Evolutionary conservation across 1,139 yeast species (phyloP).

Genomic region (Tardiomyces blankii): DNA sequence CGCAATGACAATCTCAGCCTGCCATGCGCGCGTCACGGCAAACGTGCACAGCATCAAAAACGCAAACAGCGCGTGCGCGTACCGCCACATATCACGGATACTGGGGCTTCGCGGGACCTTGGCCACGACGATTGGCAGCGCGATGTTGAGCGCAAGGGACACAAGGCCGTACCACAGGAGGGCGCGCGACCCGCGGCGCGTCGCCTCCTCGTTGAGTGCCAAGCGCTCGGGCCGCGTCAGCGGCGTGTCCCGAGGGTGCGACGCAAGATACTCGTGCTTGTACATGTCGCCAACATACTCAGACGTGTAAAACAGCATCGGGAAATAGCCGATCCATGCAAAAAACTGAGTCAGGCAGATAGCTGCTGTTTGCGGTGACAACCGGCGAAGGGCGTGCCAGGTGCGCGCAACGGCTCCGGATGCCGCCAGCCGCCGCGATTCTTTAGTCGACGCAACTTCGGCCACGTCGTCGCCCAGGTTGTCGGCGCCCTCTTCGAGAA

Average conservation of each 20-base stretch:
- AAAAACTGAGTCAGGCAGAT: slow-evolving; percentile 37
- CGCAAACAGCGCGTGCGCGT: not conserved
- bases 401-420: slow-evolving; percentile 19
- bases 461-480: not conserved
- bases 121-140: slow-evolving; percentile 29
- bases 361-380: slow-evolving; percentile 33
- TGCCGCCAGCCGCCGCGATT: slow-evolving; percentile 11
- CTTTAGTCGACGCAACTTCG: not conserved
- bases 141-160: slow-evolving; percentile 29
- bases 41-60: slow-evolving; percentile 4
- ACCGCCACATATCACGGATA: not conserved
- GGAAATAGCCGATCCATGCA: slow-evolving; percentile 44
- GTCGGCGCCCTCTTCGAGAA: not conserved
- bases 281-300: slow-evolving; percentile 39
- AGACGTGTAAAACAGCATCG: slow-evolving; percentile 39
- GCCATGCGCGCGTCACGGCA: slow-evolving; percentile 32
- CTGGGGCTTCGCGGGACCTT: not conserved
- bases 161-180: slow-evolving; percentile 33
- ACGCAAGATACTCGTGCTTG: slow-evolving; percentile 24
- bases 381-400: slow-evolving; percentile 26
- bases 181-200: slow-evolving; percentile 36
- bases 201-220: slow-evolving; percentile 28
- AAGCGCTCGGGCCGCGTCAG: slow-evolving; percentile 32
- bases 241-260: slow-evolving; percentile 16
- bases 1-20: slow-evolving; percentile 27